Evolutionary conservation across 2,329 filamentous ascomycete species (phyloP).

Genomic region (Scolecobasidium constrictum): DNA sequence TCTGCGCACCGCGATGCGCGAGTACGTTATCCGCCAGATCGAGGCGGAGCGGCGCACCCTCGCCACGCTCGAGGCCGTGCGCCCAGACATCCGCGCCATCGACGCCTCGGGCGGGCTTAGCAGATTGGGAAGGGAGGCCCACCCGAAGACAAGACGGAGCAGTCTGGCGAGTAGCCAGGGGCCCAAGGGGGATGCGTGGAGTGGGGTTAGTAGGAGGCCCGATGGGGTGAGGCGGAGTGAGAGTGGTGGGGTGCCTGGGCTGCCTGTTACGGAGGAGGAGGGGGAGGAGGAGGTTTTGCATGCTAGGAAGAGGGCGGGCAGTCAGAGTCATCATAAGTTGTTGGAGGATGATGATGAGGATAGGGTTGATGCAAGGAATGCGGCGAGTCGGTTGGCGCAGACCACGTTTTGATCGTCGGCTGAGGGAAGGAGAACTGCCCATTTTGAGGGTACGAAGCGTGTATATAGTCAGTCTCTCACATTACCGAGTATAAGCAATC

Average conservation of each 20-base stretch:
- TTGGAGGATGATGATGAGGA: constrained; percentile 81
- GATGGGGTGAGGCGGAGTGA: constrained; percentile 70
- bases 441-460: no score
- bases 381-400: constrained; percentile 82
- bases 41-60: constrained; percentile 88
- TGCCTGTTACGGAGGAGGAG: constrained; percentile 52
- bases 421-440: no score
- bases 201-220: constrained; percentile 78
- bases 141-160: constrained; percentile 62
- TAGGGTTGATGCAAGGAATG: constrained; percentile 87
- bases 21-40: constrained; percentile 90
- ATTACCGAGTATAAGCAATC: no score
- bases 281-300: constrained; percentile 38
- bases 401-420: constrained; percentile 98
- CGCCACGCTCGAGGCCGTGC: constrained; percentile 83
- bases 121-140: constrained; percentile 76
- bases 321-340: constrained; percentile 35
- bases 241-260: constrained; percentile 49
- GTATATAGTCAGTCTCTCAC: no score
- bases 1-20: constrained; percentile 69
- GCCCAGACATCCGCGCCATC: constrained; percentile 86
- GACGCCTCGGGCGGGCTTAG: constrained; percentile 84
- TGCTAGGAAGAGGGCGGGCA: constrained; percentile 35
- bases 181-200: constrained; percentile 97
- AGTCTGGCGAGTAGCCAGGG: constrained; percentile 83